Conservation (phyloP, 352 stramenopile genomes). For the Globisporangium yorkense region DNA sequence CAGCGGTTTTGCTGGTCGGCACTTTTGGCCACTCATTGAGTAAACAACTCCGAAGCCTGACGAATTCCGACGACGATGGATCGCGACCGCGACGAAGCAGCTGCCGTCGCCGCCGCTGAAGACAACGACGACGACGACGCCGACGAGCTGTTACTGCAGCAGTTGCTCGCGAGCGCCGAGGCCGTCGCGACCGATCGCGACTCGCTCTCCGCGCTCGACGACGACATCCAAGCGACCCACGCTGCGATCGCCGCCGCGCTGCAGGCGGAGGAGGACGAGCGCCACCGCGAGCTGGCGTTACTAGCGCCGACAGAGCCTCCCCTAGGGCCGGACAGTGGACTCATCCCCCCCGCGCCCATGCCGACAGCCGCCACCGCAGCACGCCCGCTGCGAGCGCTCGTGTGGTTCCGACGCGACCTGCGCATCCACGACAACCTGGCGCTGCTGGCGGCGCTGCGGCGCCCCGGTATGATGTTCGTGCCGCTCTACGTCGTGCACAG, state of each 20-base stretch:
- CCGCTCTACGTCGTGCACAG: slow-evolving; percentile 89
- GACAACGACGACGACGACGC: slow-evolving; percentile 24
- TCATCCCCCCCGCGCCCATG: background rate
- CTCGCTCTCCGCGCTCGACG: slow-evolving; percentile 9
- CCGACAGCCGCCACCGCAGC: background rate
- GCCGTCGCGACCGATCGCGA: background rate
- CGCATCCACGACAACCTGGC: slow-evolving; percentile 95
- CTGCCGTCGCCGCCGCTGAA: too few species aligned
- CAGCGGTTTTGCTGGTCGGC: background rate
- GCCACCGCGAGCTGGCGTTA: slow-evolving; percentile 11
- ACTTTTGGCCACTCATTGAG: background rate
- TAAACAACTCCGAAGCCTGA: background rate
- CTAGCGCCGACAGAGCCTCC: background rate
- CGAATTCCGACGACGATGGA: background rate
- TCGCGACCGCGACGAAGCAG: background rate
- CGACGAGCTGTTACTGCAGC: slow-evolving; percentile 31
- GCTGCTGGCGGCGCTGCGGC: slow-evolving; percentile 69
- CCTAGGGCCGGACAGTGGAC: background rate
- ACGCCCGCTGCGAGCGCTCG: slow-evolving; percentile 37
- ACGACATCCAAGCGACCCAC: slow-evolving; percentile 14
- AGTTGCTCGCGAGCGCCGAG: slow-evolving; percentile 15
- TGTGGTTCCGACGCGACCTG: slow-evolving; percentile 96
- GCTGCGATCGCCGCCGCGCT: slow-evolving; percentile 17
- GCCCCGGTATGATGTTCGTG: slow-evolving; percentile 45
- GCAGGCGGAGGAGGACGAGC: slow-evolving; percentile 24